Percentiles rank a stretch among this genome's conserved stretches.
Evolutionary conservation across 257 asterid species (phyloP).

Genomic region (Nicotiana paniculata): DNA sequence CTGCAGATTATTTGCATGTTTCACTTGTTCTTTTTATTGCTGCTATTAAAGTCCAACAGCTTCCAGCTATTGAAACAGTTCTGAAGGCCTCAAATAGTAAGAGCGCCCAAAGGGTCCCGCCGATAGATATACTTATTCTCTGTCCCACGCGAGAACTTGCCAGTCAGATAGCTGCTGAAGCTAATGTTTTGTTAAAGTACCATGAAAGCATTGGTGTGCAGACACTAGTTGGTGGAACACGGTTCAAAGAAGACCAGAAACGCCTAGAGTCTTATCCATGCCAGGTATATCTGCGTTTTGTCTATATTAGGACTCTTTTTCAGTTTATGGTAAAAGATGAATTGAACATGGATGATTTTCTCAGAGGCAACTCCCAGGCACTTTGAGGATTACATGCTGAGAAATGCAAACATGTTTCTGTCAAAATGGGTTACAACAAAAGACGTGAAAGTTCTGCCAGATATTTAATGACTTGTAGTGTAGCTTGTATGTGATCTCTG

Average conservation of each 20-base stretch:
- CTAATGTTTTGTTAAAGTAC: constrained; percentile 79
- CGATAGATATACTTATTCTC: constrained; percentile 61
- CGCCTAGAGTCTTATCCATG: constrained; percentile 68
- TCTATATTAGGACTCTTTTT: not conserved
- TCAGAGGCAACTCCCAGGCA: not conserved
- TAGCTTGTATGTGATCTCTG: not conserved
- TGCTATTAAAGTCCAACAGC: constrained; percentile 74
- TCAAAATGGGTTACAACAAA: not conserved
- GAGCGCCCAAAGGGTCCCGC: constrained; percentile 39
- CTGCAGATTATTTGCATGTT: constrained; percentile 2
- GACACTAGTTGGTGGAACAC: constrained; percentile 86
- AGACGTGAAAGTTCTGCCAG: not conserved
- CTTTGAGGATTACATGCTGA: not conserved
- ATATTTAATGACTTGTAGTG: not conserved
- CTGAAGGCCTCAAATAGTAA: constrained; percentile 45
- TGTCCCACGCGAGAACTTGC: constrained; percentile 98
- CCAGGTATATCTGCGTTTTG: constrained; percentile 42
- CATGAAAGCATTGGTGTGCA: constrained; percentile 80
- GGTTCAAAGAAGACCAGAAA: constrained; percentile 75
- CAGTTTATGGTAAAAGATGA: not conserved
- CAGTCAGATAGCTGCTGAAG: constrained; percentile 91
- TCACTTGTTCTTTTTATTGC: constrained; percentile 19
- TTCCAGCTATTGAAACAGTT: constrained; percentile 99
- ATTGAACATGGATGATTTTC: not conserved
- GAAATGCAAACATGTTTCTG: not conserved